Evolutionary conservation across 2,329 filamentous ascomycete species (phyloP).

Genomic region (Pestalotiopsis sp.): DNA sequence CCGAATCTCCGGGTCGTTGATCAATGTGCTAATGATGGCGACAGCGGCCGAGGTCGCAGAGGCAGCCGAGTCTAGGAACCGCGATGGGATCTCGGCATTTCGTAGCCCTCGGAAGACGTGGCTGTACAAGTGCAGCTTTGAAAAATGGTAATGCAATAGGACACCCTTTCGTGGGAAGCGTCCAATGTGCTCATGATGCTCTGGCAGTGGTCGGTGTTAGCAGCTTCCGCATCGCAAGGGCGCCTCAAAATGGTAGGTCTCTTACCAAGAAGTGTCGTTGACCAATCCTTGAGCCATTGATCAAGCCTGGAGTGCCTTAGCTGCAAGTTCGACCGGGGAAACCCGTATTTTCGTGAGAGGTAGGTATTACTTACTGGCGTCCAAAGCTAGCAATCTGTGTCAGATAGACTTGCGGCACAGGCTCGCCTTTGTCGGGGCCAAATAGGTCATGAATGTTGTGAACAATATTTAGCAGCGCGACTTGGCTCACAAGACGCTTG

Average conservation of each 20-base stretch:
- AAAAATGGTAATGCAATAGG: conserved; percentile 43
- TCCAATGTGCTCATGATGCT: conserved; percentile 41
- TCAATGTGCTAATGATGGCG: conserved; percentile 46
- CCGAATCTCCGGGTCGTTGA: conserved; percentile 44
- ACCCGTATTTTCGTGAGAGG: not conserved
- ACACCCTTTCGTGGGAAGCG: conserved; percentile 41
- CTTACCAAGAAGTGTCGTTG: conserved; percentile 31
- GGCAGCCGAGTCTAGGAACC: conserved; percentile 36
- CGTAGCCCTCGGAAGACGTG: conserved; percentile 42
- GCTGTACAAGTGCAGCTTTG: conserved; percentile 44
- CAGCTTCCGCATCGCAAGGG: conserved; percentile 15
- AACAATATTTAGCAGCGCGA: conserved; percentile 60
- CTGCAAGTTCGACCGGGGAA: not conserved
- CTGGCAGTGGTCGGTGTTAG: conserved; percentile 41
- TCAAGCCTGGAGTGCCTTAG: conserved; percentile 25
- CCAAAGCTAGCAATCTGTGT: conserved; percentile 43
- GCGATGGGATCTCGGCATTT: conserved; percentile 34
- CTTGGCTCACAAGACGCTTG: conserved; percentile 59
- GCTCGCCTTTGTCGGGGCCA: conserved; percentile 55
- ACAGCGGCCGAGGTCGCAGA: conserved; percentile 42
- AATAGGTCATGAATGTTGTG: conserved; percentile 57
- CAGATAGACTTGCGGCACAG: conserved; percentile 52
- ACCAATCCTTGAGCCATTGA: conserved; percentile 41
- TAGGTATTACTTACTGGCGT: conserved; percentile 23
- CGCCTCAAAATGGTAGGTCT: not conserved